These are phyloP conservation scores for Erodium texanum DNA, from an alignment of 441 rosid genomes.

Conservation along the genomic window DNA sequence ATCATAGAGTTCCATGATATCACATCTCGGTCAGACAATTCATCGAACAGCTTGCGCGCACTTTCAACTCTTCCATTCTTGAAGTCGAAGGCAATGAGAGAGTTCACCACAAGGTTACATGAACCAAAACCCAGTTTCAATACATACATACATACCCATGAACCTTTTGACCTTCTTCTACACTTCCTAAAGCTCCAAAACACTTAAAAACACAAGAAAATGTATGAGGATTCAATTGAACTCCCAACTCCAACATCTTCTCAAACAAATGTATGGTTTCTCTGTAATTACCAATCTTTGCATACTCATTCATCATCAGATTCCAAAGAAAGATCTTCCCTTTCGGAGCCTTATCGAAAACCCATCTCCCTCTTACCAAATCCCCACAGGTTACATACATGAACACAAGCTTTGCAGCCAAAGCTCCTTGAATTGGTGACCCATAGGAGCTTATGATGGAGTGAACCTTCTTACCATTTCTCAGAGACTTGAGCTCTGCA, in stretches of 20 bases:
- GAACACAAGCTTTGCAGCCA: conserved; percentile 56
- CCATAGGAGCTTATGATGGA: conserved; percentile 34
- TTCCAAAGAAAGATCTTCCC: conserved; percentile 64
- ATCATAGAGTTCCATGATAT: conserved; percentile 64
- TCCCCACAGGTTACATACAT: conserved; percentile 62
- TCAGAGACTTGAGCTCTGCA: conserved; percentile 40
- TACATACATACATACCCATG: conserved; percentile 39
- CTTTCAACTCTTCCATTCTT: conserved; percentile 31
- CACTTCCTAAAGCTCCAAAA: conserved; percentile 34
- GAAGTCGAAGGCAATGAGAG: conserved; percentile 39
- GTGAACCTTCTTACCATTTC: conserved; percentile 42
- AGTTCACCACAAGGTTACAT: conserved; percentile 35
- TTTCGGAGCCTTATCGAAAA: conserved; percentile 37
- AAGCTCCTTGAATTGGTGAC: conserved; percentile 31
- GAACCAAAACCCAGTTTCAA: conserved; percentile 43
- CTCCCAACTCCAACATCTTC: conserved; percentile 41
- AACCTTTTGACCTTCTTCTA: conserved; percentile 44
- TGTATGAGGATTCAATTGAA: conserved; percentile 39
- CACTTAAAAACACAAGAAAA: conserved; percentile 54
- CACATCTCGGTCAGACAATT: conserved; percentile 50
- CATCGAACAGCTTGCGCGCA: conserved; percentile 59
- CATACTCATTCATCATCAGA: conserved; percentile 45
- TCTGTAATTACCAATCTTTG: conserved; percentile 36
- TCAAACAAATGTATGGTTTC: conserved; percentile 39
- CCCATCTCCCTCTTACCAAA: conserved; percentile 36